phyloP scores from a whole-genome alignment of 2,329 filamentous ascomycete species.

The Epichloe sp. region DNA sequence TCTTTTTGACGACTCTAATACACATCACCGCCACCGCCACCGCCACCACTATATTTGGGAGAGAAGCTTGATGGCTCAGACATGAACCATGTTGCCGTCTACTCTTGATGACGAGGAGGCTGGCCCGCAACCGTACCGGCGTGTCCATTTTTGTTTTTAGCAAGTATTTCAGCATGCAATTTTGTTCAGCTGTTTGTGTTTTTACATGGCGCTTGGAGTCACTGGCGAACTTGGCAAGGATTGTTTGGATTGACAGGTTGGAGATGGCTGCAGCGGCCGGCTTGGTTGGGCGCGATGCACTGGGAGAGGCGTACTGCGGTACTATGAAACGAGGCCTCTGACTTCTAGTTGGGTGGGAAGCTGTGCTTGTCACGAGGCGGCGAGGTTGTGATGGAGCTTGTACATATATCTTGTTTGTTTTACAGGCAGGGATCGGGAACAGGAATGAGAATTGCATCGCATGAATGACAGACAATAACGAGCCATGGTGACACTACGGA shows the following conservation, averaged over 20 bases:
- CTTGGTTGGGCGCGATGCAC: constrained; percentile 2
- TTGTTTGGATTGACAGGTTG: constrained; percentile 21
- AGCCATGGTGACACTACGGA: not conserved
- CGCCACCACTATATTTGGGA: not conserved
- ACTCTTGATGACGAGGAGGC: not conserved
- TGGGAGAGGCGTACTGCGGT: constrained; percentile 1
- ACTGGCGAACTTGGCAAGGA: constrained; percentile 21
- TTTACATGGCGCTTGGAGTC: constrained; percentile 30
- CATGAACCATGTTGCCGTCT: not conserved
- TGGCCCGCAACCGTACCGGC: not conserved
- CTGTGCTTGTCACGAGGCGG: constrained; percentile 3
- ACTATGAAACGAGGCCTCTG: constrained; percentile 1
- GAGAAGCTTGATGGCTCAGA: not conserved
- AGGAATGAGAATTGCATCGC: constrained; percentile 20
- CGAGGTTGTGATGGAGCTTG: constrained; percentile 21
- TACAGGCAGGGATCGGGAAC: constrained; percentile 16
- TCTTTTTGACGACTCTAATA: constrained; percentile 22
- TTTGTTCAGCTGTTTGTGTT: constrained; percentile 19
- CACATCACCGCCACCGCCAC: constrained; percentile 9
- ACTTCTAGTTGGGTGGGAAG: not conserved
- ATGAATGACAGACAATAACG: constrained; percentile 7
- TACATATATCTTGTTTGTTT: constrained; percentile 28
- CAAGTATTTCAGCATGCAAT: constrained; percentile 21
- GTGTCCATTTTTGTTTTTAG: constrained; percentile 21
- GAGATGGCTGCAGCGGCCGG: constrained; percentile 18